Base-by-base conservation (phyloP, 2,329 filamentous ascomycete genomes). In the Sarocladium brachiariae region DNA sequence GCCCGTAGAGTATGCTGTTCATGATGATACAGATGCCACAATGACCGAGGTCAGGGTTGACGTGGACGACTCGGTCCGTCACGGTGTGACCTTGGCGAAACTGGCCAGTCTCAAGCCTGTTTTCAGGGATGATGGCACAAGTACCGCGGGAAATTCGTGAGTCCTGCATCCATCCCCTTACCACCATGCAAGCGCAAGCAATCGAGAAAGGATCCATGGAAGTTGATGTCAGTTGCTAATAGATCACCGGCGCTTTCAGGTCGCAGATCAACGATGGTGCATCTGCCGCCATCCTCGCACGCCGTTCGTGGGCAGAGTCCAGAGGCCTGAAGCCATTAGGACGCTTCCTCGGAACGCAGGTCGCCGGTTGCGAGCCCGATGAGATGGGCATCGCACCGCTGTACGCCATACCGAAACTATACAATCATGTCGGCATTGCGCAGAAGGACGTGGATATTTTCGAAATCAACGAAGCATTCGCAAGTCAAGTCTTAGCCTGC, bases 191-290 rank as follows among this genome's bases (percentile, higher is more conserved):
- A n/a, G n/a, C n/a, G n/a, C n/a, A n/a, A n/a, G n/a, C n/a, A n/a
- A n/a, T n/a, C n/a, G n/a, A n/a, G n/a, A n/a, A n/a, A n/a, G n/a
- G n/a, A n/a, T n/a, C n/a, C n/a, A n/a, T n/a, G n/a, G n/a, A n/a
- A n/a, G n/a, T n/a, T n/a, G n/a, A n/a, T n/a, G n/a, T n/a, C n/a
- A n/a, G n/a, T n/a, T n/a, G n/a, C n/a, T n/a, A n/a, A n/a, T n/a
- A n/a, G n/a, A n/a, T n/a, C n/a, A n/a, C n/a, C n/a, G n/a, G n/a
- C n/a, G n/a, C 13, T 30, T n/a, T 4, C 18, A 50, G 49, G 54
- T 61, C 72, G 43, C 92, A 96, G 66, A 86, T 96, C 14, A 89
- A 84, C 5, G 92, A 96, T 65, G 91, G 91, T 38, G 91, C 91
- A 0, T 88, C 89, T 0, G 91, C 89, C 1, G 79, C 86, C 4